These are phyloP conservation scores for Juglanconis sp. DNA, from an alignment of 2,329 filamentous ascomycete genomes.

Conservation along the genomic window DNA sequence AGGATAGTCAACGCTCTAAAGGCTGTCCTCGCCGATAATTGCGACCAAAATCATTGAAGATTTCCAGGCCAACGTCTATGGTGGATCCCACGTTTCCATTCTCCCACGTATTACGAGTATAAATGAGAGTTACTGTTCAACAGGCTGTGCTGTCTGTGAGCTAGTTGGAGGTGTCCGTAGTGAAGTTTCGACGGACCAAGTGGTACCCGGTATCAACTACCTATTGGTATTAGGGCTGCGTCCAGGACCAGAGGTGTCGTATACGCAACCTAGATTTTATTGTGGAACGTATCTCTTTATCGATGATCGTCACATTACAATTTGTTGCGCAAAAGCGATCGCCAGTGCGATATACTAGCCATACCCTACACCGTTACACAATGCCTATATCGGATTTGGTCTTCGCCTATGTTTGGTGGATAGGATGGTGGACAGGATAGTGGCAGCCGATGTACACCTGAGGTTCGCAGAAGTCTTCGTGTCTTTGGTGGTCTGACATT, in stretches of 20 bases:
- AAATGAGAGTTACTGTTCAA: conserved; percentile 11
- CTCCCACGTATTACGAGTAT: conserved; percentile 7
- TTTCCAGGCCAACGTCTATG: conserved; percentile 21
- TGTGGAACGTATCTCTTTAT: neutral
- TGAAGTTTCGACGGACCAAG: neutral
- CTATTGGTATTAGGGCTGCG: too few species aligned
- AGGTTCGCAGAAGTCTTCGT: too few species aligned
- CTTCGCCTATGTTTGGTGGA: too few species aligned
- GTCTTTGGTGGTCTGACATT: neutral
- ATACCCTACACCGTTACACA: too few species aligned
- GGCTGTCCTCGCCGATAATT: conserved; percentile 13
- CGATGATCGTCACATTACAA: neutral
- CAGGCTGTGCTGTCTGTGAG: conserved; percentile 9
- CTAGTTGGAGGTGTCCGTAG: conserved; percentile 5
- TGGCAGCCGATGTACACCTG: too few species aligned
- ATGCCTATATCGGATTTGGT: too few species aligned
- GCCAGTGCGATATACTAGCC: too few species aligned
- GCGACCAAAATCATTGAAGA: conserved; percentile 21
- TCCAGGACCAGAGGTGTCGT: too few species aligned
- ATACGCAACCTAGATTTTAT: too few species aligned
- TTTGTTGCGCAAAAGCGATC: neutral
- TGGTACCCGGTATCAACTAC: neutral
- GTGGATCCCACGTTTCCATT: conserved; percentile 9
- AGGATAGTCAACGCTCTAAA: conserved; percentile 27
- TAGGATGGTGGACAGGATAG: too few species aligned